Evolutionary conservation across 2,329 filamentous ascomycete species (phyloP).

Genomic region (Alternaria novae-zelandiae): DNA sequence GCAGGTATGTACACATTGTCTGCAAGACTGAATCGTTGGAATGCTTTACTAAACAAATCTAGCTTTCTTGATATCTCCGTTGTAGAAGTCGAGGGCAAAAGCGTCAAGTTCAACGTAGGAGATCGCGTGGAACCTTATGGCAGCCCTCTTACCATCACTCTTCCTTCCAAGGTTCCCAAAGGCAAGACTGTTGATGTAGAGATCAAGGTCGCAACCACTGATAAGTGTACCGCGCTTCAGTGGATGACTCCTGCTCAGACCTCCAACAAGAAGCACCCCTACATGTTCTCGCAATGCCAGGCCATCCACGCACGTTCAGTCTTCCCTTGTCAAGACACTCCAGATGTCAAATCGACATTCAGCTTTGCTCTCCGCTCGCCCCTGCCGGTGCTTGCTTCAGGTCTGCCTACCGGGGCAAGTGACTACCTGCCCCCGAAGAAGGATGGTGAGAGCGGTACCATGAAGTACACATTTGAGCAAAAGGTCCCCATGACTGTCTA

Average conservation of each 20-base stretch:
- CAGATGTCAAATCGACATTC: conserved; percentile 95
- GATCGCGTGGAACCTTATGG: conserved; percentile 76
- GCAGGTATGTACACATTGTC: conserved; percentile 55
- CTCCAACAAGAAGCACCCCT: conserved; percentile 92
- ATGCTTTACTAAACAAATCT: neutral
- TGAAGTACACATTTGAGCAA: conserved; percentile 85
- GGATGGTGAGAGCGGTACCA: conserved; percentile 60
- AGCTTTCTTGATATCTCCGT: conserved; percentile 74
- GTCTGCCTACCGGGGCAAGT: conserved; percentile 66
- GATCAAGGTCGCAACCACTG: conserved; percentile 73
- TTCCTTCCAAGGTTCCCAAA: conserved; percentile 56
- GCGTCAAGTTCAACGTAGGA: conserved; percentile 73
- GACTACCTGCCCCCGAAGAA: conserved; percentile 58
- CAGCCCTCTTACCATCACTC: conserved; percentile 68
- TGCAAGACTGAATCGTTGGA: neutral
- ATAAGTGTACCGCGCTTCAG: conserved; percentile 88
- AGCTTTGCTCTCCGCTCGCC: conserved; percentile 86
- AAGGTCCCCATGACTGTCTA: conserved; percentile 93
- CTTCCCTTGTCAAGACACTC: conserved; percentile 97
- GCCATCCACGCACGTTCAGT: conserved; percentile 93
- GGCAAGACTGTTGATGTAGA: conserved; percentile 57
- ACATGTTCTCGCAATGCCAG: conserved; percentile 98
- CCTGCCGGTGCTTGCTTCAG: conserved; percentile 90
- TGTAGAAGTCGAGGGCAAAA: conserved; percentile 71
- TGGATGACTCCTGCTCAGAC: conserved; percentile 95